Conservation (phyloP, 1,284 basidiomycete species). For the Vanrija sp. region DNA sequence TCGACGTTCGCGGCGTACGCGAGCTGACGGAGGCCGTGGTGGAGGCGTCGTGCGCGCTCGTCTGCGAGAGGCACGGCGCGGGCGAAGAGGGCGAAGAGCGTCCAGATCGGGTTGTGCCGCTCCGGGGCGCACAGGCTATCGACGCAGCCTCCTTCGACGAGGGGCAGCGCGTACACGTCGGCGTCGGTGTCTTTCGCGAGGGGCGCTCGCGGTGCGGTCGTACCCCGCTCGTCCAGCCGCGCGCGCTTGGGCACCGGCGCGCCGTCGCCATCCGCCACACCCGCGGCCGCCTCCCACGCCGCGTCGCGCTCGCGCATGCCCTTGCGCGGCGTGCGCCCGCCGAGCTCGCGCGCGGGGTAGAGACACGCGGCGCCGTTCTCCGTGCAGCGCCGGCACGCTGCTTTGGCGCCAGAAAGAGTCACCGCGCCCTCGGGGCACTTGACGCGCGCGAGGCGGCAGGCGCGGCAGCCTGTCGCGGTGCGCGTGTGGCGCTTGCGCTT, state of each 20-base stretch:
- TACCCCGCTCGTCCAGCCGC: too few species aligned
- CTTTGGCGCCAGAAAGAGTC: constrained; percentile 3
- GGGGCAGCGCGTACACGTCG: constrained; percentile 11
- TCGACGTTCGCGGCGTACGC: constrained; percentile 19
- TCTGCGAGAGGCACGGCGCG: background rate
- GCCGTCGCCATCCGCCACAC: constrained; percentile 2
- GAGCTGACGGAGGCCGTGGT: constrained; percentile 15
- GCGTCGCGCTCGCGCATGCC: constrained; percentile 5
- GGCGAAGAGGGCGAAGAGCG: constrained; percentile 16
- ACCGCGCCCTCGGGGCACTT: constrained; percentile 9
- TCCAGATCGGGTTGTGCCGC: constrained; percentile 22
- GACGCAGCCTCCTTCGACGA: constrained; percentile 20
- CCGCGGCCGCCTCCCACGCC: constrained; percentile 10
- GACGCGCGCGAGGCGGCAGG: constrained; percentile 4
- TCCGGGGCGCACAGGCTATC: constrained; percentile 14
- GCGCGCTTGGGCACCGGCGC: too few species aligned
- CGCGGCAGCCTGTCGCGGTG: constrained; percentile 7
- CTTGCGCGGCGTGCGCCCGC: background rate
- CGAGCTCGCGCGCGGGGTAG: constrained; percentile 9
- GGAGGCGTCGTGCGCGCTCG: constrained; percentile 4
- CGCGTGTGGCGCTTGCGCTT: background rate
- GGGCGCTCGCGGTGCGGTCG: background rate
- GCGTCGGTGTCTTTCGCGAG: constrained; percentile 3
- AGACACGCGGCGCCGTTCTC: constrained; percentile 16
- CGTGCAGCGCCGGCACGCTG: constrained; percentile 17